Evolutionary conservation across 208 protist genomes (phyloP).

Genomic region (Leishmania tarentolae): DNA sequence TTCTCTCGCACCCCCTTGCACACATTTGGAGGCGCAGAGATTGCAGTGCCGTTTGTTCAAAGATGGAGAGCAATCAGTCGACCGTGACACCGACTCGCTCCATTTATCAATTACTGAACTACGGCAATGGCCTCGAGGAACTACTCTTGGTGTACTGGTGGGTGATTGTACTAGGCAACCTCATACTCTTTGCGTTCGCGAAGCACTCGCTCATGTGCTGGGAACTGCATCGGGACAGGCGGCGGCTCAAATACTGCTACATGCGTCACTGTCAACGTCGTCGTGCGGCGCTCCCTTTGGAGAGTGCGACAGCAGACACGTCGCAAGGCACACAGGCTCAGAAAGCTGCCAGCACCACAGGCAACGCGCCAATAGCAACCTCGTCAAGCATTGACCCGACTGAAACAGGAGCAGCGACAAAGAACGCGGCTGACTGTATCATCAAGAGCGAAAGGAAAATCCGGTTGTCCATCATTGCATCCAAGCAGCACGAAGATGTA

Average conservation of each 20-base stretch:
- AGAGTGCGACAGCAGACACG: not conserved
- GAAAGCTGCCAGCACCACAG: not conserved
- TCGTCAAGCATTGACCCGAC: not conserved
- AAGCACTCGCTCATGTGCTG: conserved; percentile 31
- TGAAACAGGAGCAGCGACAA: not conserved
- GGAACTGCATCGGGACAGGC: conserved; percentile 27
- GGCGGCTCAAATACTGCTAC: conserved; percentile 26
- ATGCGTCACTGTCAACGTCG: conserved; percentile 15
- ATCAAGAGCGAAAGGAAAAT: not conserved
- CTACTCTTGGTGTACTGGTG: conserved; percentile 29
- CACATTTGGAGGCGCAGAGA: not conserved
- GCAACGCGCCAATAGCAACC: not conserved
- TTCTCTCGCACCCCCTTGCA: not conserved
- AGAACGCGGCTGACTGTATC: not conserved
- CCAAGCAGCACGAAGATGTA: not conserved
- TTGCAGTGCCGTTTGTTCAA: no score
- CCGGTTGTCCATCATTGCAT: no score
- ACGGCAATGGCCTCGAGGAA: conserved; percentile 3
- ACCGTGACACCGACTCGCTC: not conserved
- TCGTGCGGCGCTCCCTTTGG: not conserved
- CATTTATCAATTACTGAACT: not conserved
- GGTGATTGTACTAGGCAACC: conserved; percentile 8
- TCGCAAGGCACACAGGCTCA: not conserved
- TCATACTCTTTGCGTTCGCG: conserved; percentile 18
- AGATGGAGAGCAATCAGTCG: not conserved